Conservation (phyloP, 495 filamentous ascomycete species). For the Tuber indicum region DNA sequence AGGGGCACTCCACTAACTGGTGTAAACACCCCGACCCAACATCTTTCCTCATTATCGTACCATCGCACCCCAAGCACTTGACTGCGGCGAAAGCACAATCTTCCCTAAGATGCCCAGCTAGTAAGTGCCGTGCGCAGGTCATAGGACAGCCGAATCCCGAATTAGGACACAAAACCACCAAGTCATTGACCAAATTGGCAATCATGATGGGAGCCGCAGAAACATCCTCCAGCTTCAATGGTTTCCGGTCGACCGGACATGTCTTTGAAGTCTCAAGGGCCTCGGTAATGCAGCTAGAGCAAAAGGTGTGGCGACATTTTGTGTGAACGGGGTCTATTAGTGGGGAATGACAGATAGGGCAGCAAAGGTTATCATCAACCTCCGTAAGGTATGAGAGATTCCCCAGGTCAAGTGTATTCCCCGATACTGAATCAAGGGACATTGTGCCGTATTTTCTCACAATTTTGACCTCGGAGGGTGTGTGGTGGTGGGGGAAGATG, state of each 20-base stretch:
- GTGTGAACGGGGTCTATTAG: constrained; percentile 58
- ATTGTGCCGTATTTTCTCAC: constrained; percentile 9
- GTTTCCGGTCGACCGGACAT: constrained; percentile 43
- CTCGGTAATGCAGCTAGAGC: constrained; percentile 54
- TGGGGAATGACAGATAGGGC: constrained; percentile 64
- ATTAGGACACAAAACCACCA: constrained; percentile 59
- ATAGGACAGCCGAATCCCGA: constrained; percentile 52
- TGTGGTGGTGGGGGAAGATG: constrained; percentile 2
- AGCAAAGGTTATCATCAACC: constrained; percentile 62
- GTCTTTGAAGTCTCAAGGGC: constrained; percentile 48
- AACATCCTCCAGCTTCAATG: constrained; percentile 30
- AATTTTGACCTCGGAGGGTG: not conserved
- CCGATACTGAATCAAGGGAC: constrained; percentile 14
- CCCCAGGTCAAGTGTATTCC: constrained; percentile 51
- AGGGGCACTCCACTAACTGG: constrained; percentile 49
- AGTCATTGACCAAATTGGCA: constrained; percentile 54
- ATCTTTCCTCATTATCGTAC: constrained; percentile 51
- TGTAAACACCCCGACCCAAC: constrained; percentile 53
- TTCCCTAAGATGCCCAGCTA: constrained; percentile 57
- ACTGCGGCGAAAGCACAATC: constrained; percentile 57
- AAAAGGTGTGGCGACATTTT: constrained; percentile 64
- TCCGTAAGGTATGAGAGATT: constrained; percentile 55
- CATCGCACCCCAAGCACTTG: constrained; percentile 52
- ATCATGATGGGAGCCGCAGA: constrained; percentile 39
- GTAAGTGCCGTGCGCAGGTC: constrained; percentile 51